A percentile compares a stretch with the other conserved stretches of the same genome.
Evolutionary conservation across 73 alveolate genomes (phyloP).

Genomic region (Tetrahymena thermophila): DNA sequence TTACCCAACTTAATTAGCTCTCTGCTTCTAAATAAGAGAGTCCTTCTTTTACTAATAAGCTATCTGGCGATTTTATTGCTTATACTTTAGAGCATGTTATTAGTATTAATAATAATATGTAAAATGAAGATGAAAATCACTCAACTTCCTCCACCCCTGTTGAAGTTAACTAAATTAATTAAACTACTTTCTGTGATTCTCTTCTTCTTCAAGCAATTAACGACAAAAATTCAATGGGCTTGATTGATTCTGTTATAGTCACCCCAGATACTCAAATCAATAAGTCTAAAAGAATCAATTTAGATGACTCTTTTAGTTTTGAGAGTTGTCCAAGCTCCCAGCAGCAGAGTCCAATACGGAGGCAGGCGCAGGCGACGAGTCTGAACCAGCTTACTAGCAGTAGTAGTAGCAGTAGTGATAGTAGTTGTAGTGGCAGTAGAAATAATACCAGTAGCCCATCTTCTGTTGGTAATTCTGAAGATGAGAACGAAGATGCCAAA

Average conservation of each 20-base stretch:
- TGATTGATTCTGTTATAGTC: not conserved
- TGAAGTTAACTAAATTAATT: not conserved
- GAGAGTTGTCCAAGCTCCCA: not conserved
- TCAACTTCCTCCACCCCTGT: not conserved
- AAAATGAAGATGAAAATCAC: not conserved
- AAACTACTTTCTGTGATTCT: not conserved
- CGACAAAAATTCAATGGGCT: not conserved
- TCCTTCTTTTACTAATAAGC: not conserved
- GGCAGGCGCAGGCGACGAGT: not conserved
- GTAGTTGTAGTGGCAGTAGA: not conserved
- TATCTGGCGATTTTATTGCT: not conserved
- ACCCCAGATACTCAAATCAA: not conserved
- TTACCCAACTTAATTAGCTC: not conserved
- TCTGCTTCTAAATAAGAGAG: not conserved
- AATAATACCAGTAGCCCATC: not conserved
- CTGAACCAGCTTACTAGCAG: not conserved
- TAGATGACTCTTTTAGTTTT: not conserved
- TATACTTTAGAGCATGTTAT: not conserved
- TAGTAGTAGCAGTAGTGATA: not conserved
- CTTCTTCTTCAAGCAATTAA: not conserved
- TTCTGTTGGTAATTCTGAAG: not conserved
- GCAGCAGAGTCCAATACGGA: slow-evolving; percentile 7
- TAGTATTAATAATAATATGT: not conserved
- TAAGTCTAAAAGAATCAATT: not conserved
- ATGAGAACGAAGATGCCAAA: not conserved